These are phyloP conservation scores for Bondarzewia mesenterica DNA, from an alignment of 1,284 basidiomycete species.

Conservation along the genomic window DNA sequence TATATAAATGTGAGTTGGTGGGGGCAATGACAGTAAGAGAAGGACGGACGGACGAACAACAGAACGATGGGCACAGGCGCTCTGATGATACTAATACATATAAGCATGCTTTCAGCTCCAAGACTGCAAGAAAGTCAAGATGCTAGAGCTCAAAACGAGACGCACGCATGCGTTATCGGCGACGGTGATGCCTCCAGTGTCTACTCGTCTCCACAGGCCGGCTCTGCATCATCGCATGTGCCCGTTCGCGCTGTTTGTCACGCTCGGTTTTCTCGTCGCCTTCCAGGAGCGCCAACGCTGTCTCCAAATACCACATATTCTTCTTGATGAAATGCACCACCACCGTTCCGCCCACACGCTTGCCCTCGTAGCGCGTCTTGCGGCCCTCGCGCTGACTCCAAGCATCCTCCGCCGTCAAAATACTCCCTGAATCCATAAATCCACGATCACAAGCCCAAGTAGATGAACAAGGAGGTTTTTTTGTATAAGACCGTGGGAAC, in stretches of 20 bases:
- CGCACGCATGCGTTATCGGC: no score
- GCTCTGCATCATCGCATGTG: no score
- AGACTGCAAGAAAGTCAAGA: no score
- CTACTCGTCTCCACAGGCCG: no score
- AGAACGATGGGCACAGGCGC: no score
- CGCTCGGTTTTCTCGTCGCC: conserved; percentile 50
- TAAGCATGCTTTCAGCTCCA: no score
- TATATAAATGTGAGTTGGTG: no score
- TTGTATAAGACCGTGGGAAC: conserved; percentile 8
- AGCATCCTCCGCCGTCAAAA: conserved; percentile 48
- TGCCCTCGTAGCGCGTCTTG: conserved; percentile 53
- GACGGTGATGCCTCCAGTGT: no score
- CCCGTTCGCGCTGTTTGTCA: conserved; percentile 17
- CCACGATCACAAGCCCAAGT: not conserved
- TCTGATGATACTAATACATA: no score
- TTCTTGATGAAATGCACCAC: conserved; percentile 98
- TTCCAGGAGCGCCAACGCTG: conserved; percentile 81
- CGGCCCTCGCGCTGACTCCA: conserved; percentile 70
- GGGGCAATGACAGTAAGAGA: no score
- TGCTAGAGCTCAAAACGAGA: no score
- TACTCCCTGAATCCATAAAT: conserved; percentile 32
- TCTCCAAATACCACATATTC: conserved; percentile 94
- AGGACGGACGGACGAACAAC: no score
- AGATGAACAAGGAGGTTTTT: not conserved
- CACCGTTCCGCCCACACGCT: conserved; percentile 84